phyloP scores from a whole-genome alignment of 768 basidiomycete species.

The Coprinellus micaceus region DNA sequence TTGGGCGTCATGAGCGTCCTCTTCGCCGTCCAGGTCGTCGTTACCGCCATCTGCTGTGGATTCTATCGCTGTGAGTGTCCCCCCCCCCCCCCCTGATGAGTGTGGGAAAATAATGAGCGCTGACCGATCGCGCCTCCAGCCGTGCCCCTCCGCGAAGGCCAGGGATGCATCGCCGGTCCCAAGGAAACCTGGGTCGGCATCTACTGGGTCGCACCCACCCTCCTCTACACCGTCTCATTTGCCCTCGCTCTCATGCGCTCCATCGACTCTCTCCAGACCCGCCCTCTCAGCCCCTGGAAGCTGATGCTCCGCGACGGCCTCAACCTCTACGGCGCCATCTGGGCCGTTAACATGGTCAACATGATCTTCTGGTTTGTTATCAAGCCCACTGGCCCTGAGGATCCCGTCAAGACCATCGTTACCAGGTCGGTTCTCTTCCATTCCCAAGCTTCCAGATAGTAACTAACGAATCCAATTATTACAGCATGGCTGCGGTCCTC shows the following conservation, averaged over 20 bases:
- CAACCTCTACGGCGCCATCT: constrained; percentile 79
- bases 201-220: constrained; percentile 78
- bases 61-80: constrained; percentile 71
- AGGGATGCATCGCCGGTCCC: constrained; percentile 86
- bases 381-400: constrained; percentile 53
- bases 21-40: constrained; percentile 63
- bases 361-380: constrained; percentile 86
- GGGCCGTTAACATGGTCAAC: constrained; percentile 78
- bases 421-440: constrained; percentile 43
- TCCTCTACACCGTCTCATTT: constrained; percentile 68
- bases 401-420: constrained; percentile 79
- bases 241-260: constrained; percentile 60
- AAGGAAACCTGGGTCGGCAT: constrained; percentile 78
- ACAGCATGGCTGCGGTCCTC: constrained; percentile 74
- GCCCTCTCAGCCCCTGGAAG: constrained; percentile 68
- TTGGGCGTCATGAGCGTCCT: constrained; percentile 55
- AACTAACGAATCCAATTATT: constrained; percentile 18
- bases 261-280: constrained; percentile 51
- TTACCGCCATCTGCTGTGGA: constrained; percentile 70
- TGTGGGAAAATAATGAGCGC: no score
- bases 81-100: no score
- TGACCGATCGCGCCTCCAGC: constrained; percentile 31
- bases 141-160: constrained; percentile 66
- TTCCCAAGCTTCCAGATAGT: not conserved
- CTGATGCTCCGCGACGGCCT: constrained; percentile 88